Evolutionary conservation across 2,329 filamentous ascomycete genomes (phyloP), one percentile per base, ranked within the genome.

Genomic region (Macrophomina pseudophaseolina): DNA sequence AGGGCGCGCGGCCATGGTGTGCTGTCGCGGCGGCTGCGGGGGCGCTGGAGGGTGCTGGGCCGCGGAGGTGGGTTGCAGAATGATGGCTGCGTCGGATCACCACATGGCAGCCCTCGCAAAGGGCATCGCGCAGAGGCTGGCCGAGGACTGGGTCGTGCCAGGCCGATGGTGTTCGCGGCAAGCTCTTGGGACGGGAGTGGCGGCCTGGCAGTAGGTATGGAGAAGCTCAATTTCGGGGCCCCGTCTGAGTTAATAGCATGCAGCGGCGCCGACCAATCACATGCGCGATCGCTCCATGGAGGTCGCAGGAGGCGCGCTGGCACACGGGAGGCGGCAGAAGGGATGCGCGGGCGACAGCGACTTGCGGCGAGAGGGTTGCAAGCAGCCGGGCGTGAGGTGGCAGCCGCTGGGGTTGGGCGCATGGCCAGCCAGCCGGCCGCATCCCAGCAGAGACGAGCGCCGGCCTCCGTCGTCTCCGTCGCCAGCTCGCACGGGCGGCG

Each of bases 1-100:
- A 70, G 74, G 68, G 74, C 78, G 79, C 68, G 81, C 78, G 72
- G 83, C 82, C 84, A 58, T 68, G 46, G 52, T 52, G 60, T 64
- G 46, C 48, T 30, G 60, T 52, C 38, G 8, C 30, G 44, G 58
- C 42, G 58, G 58, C 58, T 49, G 62, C 62, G 51, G 62, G 62
- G 62, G 62, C 48, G 64, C 11, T 9, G 51, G 35, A 23, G 28
- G 58, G 44, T 48, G 40, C 42, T n/a, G 16, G 59, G 46, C 30
- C 3, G 14, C 9, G 23, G 28, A 46, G n/a, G 35, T 35, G 49
- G 63, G 40, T 23, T 42, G 38, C 14, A 40, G 16, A 14, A 16
- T 16, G 18, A 30, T 16, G 35, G 58, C 32, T 65, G 62, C 14
- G n/a, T 40, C 23, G 32, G 38, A 44, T 65, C 63, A 65, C 63